These are phyloP conservation scores for Taxillus chinensis DNA, from an alignment of 164 flowering plant species.

Conservation along the genomic window DNA sequence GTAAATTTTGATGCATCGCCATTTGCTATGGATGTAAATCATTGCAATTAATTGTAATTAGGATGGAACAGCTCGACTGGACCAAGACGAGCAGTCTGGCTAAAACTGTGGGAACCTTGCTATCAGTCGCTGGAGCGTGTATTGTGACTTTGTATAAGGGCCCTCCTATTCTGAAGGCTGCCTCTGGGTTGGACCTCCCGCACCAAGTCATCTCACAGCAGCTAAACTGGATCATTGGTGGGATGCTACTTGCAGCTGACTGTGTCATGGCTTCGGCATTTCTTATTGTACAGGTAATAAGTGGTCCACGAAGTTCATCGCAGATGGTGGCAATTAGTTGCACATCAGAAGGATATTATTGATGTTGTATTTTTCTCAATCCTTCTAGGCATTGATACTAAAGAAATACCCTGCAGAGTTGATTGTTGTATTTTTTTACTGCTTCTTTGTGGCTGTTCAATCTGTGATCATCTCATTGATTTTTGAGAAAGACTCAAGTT, in stretches of 20 bases:
- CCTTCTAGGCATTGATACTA: constrained; percentile 38
- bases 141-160: constrained; percentile 44
- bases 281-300: constrained; percentile 35
- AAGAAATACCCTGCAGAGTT: constrained; percentile 46
- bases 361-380: not conserved
- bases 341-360: not conserved
- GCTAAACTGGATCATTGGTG: constrained; percentile 46
- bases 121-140: constrained; percentile 41
- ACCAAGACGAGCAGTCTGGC: constrained; percentile 28
- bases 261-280: constrained; percentile 26
- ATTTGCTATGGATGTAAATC: too few species aligned
- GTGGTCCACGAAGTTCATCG: not conserved
- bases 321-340: not conserved
- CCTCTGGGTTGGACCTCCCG: constrained; percentile 7
- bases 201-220: constrained; percentile 8
- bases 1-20: too few species aligned
- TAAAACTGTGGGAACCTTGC: constrained; percentile 37
- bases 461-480: constrained; percentile 30
- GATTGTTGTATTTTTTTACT: constrained; percentile 35
- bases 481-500: constrained; percentile 30
- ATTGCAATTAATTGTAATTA: constrained; percentile 2
- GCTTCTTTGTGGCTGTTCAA: constrained; percentile 39
- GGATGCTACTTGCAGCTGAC: constrained; percentile 27
- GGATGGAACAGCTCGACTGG: constrained; percentile 35
- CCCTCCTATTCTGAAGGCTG: constrained; percentile 18